Evolutionary conservation across 306 rosid genomes (phyloP), one percentile per base, ranked within the genome.

Genomic region (Casuarina equisetifolia): DNA sequence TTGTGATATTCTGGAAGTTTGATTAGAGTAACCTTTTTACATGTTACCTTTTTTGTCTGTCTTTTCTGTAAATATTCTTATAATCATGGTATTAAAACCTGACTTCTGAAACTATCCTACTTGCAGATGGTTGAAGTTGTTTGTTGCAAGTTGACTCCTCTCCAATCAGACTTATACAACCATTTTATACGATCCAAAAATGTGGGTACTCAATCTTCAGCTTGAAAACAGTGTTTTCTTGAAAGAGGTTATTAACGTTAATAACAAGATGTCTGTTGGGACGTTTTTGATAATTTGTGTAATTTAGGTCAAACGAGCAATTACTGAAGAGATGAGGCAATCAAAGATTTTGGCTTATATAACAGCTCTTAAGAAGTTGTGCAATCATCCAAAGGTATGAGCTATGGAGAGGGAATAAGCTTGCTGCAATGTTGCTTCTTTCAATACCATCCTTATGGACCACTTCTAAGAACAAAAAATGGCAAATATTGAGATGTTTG

Each of bases 351-450:
- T 94, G 87, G 97, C 98, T 76, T 90, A 90, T 81, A 94, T 94
- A 81, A 90, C 95, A 69, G 97, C 93, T 76, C 93, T 94, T 69
- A 94, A 92, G 86, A 92, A 94, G 87, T 88, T 94, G 79, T 94
- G 98, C 88, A 94, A 94, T 82, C 98, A 94, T 83, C 98, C 98
- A 46, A 94, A 94, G 97, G 98, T 91, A 83, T 85, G 79, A 57
- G 68, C 12, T 59, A 11, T 6, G 54, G 39, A 8, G 66, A 5
- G 3, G 10, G 25, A 39, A 5, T 62, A 62, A 48, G 45, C 53
- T 62, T 20, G 40, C 36, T 57, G 39, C 42, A 13, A 66, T 69
- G 32, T 58, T 70, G 52, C 54, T 79, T 77, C 55, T 55, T 32
- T 74, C 48, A 42, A 43, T 38, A 43, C 49, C 39, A 32, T 49